phyloP scores from a whole-genome alignment of 1,284 basidiomycete species.

The Phaffia rhodozyma region DNA sequence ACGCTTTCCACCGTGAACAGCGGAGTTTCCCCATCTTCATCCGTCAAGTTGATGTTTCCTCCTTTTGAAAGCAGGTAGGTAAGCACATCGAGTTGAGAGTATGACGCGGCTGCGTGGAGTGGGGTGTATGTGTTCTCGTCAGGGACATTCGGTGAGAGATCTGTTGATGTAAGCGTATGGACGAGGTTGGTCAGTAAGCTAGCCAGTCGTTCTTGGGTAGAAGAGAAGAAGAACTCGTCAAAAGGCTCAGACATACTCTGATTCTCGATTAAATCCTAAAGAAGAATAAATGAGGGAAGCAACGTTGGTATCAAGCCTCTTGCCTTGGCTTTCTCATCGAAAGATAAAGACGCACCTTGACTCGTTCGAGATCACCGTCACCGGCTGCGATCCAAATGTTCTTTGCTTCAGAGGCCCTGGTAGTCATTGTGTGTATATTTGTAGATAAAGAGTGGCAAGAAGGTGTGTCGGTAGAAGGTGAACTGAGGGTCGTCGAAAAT shows the following conservation, averaged over 20 bases:
- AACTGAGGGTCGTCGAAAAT: too few species aligned
- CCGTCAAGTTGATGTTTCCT: conserved; percentile 73
- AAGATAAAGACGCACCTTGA: conserved; percentile 29
- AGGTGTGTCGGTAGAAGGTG: too few species aligned
- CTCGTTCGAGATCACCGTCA: conserved; percentile 58
- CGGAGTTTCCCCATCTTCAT: conserved; percentile 80
- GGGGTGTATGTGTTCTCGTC: conserved; percentile 77
- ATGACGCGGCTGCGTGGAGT: conserved; percentile 92
- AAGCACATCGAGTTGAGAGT: conserved; percentile 63
- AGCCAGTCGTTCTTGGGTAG: too few species aligned
- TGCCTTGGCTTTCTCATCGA: background rate
- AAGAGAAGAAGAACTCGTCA: conserved; percentile 1
- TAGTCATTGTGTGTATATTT: conserved; percentile 4
- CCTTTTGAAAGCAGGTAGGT: conserved; percentile 66
- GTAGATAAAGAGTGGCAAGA: too few species aligned
- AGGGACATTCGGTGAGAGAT: conserved; percentile 58
- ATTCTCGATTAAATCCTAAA: conserved; percentile 48
- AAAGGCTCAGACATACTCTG: conserved; percentile 38
- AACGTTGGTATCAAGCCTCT: background rate
- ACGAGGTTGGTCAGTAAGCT: background rate
- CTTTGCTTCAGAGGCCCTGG: conserved; percentile 11
- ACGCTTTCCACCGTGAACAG: conserved; percentile 78
- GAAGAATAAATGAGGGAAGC: background rate
- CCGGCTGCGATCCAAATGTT: conserved; percentile 88
- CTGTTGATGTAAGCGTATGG: conserved; percentile 26